These are phyloP conservation scores for Tubosaeta sp. DNA, from an alignment of 768 basidiomycete species.

Conservation along the genomic window DNA sequence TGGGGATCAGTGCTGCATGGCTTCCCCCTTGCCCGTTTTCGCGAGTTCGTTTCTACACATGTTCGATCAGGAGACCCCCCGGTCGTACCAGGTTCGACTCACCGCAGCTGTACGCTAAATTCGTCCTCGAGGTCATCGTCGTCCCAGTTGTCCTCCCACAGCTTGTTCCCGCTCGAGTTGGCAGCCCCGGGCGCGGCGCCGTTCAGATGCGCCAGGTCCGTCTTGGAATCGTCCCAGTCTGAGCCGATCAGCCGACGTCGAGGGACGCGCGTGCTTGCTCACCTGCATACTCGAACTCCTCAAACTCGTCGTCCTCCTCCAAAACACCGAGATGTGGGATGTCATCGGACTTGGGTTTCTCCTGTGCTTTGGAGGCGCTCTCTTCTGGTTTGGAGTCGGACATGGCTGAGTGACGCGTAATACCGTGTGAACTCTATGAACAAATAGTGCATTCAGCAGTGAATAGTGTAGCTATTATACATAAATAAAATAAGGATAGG, in stretches of 20 bases:
- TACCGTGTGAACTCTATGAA: conserved; percentile 22
- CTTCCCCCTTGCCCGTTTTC: conserved; percentile 49
- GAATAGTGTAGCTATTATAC: conserved; percentile 5
- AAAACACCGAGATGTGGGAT: conserved; percentile 76
- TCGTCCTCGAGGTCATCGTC: conserved; percentile 99
- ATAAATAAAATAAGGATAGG: conserved; percentile 35
- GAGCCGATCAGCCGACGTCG: neutral
- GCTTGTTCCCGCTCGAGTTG: conserved; percentile 78
- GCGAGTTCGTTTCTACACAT: conserved; percentile 54
- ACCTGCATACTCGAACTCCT: conserved; percentile 89
- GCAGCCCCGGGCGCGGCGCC: conserved; percentile 71
- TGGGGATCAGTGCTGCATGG: conserved; percentile 50
- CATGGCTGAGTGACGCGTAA: conserved; percentile 27
- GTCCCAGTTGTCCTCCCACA: conserved; percentile 99
- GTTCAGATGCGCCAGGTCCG: conserved; percentile 74
- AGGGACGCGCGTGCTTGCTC: conserved; percentile 12
- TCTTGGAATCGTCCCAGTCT: conserved; percentile 90
- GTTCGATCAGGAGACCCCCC: neutral
- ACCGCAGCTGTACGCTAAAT: conserved; percentile 95
- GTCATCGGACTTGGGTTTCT: conserved; percentile 43
- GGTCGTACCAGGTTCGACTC: no score
- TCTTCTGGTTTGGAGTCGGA: conserved; percentile 44
- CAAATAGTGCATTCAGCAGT: neutral
- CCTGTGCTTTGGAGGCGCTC: conserved; percentile 22
- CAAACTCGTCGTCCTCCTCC: conserved; percentile 97